Conservation (phyloP, 768 basidiomycete species). For the Tephrocybe sp. region DNA sequence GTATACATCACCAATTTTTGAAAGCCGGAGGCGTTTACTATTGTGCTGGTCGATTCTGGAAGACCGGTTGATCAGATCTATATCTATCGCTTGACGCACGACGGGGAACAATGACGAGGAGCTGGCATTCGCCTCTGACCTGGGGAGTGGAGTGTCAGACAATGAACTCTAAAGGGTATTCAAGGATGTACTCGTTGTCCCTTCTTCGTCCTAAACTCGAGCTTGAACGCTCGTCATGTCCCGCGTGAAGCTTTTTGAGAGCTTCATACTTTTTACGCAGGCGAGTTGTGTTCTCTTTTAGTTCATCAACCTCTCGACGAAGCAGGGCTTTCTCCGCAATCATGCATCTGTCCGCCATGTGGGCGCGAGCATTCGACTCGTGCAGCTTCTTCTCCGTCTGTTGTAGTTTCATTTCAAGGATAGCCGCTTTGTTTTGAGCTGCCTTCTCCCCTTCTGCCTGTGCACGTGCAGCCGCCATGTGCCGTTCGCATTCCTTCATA, state of each 20-base stretch:
- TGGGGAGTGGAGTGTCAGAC: background rate
- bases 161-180: background rate
- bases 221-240: background rate
- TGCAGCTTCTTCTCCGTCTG: background rate
- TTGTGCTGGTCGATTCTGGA: no score
- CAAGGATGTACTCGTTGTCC: background rate
- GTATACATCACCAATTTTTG: no score
- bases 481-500: slow-evolving; percentile 38
- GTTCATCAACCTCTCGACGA: background rate
- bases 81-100: no score
- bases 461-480: slow-evolving; percentile 32
- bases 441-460: slow-evolving; percentile 23
- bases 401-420: slow-evolving; percentile 9
- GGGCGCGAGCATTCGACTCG: background rate
- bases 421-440: slow-evolving; percentile 19
- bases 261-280: slow-evolving; percentile 19
- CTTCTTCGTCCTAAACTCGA: background rate
- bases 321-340: no score
- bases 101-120: background rate
- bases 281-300: slow-evolving; percentile 11
- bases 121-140: background rate
- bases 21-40: no score
- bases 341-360: no score
- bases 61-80: no score
- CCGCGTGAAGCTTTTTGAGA: slow-evolving; percentile 13